These are phyloP conservation scores for Brassica napus DNA, from an alignment of 345 rosid genomes.

Conservation along the genomic window DNA sequence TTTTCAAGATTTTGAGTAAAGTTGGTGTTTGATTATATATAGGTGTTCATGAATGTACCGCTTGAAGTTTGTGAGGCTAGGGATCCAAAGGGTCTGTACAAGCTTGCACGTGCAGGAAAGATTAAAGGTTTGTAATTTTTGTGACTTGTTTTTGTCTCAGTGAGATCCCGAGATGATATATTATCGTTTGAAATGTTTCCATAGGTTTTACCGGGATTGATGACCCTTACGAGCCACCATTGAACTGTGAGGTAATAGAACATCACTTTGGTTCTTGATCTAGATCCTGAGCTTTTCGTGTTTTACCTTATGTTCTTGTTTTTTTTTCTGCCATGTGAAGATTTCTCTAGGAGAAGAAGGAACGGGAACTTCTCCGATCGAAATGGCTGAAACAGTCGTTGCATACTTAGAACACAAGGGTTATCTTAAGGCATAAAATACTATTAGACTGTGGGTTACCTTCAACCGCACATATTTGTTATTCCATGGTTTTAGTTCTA, in stretches of 20 bases:
- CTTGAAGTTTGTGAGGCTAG: conserved; percentile 75
- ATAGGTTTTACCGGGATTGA: conserved; percentile 78
- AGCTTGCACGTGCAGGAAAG: conserved; percentile 88
- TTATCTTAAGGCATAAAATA: conserved; percentile 51
- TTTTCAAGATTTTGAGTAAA: background rate
- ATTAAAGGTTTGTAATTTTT: conserved; percentile 53
- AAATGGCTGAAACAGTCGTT: conserved; percentile 67
- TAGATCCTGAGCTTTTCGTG: background rate
- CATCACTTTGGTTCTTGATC: background rate
- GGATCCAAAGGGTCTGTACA: conserved; percentile 87
- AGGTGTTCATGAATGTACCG: conserved; percentile 80
- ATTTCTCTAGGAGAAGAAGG: conserved; percentile 37
- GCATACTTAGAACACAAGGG: conserved; percentile 71
- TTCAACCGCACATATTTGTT: conserved; percentile 12
- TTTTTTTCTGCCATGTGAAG: conserved; percentile 28
- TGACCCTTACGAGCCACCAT: conserved; percentile 76
- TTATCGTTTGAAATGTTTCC: conserved; percentile 2
- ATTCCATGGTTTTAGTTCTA: background rate
- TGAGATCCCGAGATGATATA: background rate
- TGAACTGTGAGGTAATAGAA: conserved; percentile 57
- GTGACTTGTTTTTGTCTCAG: background rate
- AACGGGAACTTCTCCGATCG: conserved; percentile 54
- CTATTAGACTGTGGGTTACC: background rate
- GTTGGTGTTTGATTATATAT: conserved; percentile 10
- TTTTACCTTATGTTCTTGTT: conserved; percentile 3